Base-by-base conservation (phyloP, 345 rosid genomes). In the Pistacia vera region DNA sequence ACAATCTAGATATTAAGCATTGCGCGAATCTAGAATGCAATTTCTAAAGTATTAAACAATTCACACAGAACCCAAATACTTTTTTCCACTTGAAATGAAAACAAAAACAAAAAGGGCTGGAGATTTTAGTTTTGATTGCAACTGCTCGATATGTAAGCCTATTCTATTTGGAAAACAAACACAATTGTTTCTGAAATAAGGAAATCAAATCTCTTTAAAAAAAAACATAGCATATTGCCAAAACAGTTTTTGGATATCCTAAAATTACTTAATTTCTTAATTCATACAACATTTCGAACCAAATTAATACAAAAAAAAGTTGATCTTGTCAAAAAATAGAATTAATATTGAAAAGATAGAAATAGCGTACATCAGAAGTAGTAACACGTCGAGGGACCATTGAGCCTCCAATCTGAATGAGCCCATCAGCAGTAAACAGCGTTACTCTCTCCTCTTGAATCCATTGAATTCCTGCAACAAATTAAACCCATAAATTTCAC, bases 351-450 rank as follows among this genome's bases (percentile, higher is more conserved):
- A 11, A 5, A 35, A 76, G 65, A 75, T 16, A 68, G 48, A 73
- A 72, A 68, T 2, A 20, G 22, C 41, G 69, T 88, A 88, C 97
- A 74, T 91, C 85, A 63, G 91, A 84, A 44, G 92, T 69, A 61
- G 80, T 76, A 68, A 86, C 68, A 20, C 87, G 90, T 44, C 90
- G 90, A 71, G 98, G 97, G 75, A 93, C 93, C 82, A 92, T 78
- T 51, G 91, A 90, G 69, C 97, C 98, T 52, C 98, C 98, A 63
- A 95, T 93, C 85, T 90, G 97, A 84, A 95, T 25, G 25, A 95
- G 86, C 66, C 98, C 98, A 75, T 95, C 98, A 48, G 93, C 71
- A 16, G 98, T 91, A 84, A 95, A 95, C 77, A 93, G 81, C 36
- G 98, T 93, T 18, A 91, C 86, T 63, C 92, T 88, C 60, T 92